Evolutionary conservation across 495 filamentous ascomycete species (phyloP), one percentile per base, ranked within the genome.

Genomic region (Penicillium salamii): DNA sequence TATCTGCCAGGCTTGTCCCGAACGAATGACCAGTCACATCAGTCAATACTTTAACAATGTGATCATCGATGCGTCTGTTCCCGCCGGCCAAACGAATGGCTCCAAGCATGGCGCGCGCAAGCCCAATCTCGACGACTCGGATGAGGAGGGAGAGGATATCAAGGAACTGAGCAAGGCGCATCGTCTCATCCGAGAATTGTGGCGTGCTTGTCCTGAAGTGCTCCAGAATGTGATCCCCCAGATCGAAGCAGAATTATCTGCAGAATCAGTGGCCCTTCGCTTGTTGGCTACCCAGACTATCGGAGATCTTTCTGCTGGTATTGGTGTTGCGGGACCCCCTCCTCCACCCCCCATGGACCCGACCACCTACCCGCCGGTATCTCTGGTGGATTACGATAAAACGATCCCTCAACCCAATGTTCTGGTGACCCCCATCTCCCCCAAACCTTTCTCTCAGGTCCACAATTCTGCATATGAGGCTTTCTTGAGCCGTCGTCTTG

Each of bases 1-100:
- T 5, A 85, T 99, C 23, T 99, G 93, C 67, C 93, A 92, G 58
- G 73, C 78, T n/a, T 92, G 84, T 49, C 83, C 88, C 2, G 93
- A 96, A 51, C 89, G 91, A 63, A 97, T 99, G 92, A 85, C 89
- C 1, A 84, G 90, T 40, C 86, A 90, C 56, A 85, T 97, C 46
- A 91, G 90, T 54, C 91, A 95, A 61, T 99, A 97, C 62, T 99
- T 99, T 68, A 93, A 91, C 65, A 90, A 96, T 49, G 89, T 97
- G 18, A 92, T 99, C 45, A 81, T 96, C 37, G 89, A 96, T 57
- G 85, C 88, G 11, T 90, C 92, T 1, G 78, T 82, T 2, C 59
- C 64, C 1, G 65, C 62, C 6, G 57, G 49, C 26, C 45, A 56
- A 45, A 42, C 64, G 12, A 72, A 77, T 15, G 65, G 66, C 4